Conservation (phyloP, 164 flowering plant genomes). For the Cinnamomum micranthum region DNA sequence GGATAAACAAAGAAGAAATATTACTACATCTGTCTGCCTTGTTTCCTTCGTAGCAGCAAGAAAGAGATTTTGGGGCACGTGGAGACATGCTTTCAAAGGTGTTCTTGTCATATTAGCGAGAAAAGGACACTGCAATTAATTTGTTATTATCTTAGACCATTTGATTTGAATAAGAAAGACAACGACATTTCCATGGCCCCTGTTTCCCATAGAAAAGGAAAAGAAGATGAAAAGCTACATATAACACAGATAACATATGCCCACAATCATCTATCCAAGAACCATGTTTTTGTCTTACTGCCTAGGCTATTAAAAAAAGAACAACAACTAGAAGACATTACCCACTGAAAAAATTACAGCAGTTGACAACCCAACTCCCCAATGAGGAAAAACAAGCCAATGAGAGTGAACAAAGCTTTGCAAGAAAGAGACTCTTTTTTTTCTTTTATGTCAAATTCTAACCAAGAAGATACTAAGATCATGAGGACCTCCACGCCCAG, state of each 20-base stretch:
- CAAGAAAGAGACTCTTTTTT: neutral
- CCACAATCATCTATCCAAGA: neutral
- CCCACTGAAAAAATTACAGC: neutral
- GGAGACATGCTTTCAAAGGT: neutral
- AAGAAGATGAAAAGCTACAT: neutral
- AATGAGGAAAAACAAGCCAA: neutral
- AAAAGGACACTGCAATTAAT: neutral
- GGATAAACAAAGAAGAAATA: no score
- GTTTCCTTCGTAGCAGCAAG: neutral
- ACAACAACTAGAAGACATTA: neutral
- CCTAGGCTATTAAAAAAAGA: neutral
- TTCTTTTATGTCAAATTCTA: slow-evolving; percentile 37
- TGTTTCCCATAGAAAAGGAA: neutral
- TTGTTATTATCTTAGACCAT: neutral
- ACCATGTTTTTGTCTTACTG: neutral
- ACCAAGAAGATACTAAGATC: slow-evolving; percentile 84
- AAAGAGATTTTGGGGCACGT: neutral
- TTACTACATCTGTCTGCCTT: no score
- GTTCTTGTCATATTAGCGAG: neutral
- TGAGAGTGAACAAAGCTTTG: neutral
- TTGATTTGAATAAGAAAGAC: neutral
- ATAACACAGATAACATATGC: neutral
- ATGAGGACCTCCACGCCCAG: slow-evolving; percentile 58
- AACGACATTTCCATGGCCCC: neutral
- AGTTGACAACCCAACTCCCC: neutral